These are phyloP conservation scores for Cyamopsis tetragonoloba DNA, from an alignment of 306 rosid genomes.

Conservation along the genomic window DNA sequence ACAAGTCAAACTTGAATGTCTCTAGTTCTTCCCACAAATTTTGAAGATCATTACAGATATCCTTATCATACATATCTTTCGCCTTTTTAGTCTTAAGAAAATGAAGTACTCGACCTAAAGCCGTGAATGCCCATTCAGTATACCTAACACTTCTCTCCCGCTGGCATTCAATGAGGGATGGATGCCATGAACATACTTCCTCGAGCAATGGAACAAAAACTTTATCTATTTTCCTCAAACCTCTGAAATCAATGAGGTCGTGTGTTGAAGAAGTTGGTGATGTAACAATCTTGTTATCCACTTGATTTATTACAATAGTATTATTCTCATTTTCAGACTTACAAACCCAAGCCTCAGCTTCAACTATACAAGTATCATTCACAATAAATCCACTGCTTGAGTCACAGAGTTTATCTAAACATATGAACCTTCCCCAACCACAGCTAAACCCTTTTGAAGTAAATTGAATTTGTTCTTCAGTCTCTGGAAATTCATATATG, in stretches of 20 bases:
- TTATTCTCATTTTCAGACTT: background rate
- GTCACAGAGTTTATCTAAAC: constrained; percentile 49
- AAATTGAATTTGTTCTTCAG: constrained; percentile 49
- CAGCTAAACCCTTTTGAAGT: constrained; percentile 37
- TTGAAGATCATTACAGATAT: constrained; percentile 5
- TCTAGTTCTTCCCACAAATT: constrained; percentile 26
- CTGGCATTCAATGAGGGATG: background rate
- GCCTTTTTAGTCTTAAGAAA: constrained; percentile 17
- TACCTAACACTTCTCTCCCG: background rate
- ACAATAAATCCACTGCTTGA: constrained; percentile 47
- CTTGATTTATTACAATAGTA: background rate
- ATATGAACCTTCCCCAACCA: constrained; percentile 62
- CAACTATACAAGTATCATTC: constrained; percentile 50
- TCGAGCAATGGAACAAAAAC: constrained; percentile 11
- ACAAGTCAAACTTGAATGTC: background rate
- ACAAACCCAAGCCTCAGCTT: constrained; percentile 47
- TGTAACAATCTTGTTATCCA: background rate
- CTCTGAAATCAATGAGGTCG: background rate
- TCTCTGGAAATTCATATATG: constrained; percentile 36
- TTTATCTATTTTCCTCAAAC: background rate
- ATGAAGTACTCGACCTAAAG: constrained; percentile 26
- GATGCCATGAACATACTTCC: background rate
- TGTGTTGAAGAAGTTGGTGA: background rate
- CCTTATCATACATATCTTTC: constrained; percentile 12
- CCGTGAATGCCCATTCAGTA: constrained; percentile 24